Evolutionary conservation across 495 filamentous ascomycete genomes (phyloP), one percentile per base, ranked within the genome.

Genomic region (Chaetomium cochliodes): DNA sequence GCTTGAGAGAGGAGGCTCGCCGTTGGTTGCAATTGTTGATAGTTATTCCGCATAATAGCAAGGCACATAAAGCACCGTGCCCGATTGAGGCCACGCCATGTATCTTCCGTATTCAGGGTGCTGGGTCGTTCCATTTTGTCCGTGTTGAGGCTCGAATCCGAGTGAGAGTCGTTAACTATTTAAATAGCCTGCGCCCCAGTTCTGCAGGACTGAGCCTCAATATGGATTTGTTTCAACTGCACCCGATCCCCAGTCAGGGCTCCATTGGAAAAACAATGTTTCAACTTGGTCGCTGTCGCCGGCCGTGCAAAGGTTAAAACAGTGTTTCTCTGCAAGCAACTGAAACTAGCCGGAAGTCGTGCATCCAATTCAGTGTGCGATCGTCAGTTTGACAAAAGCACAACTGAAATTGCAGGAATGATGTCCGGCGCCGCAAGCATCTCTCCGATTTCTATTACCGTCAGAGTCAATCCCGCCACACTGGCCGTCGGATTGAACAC

Each of bases 181-280:
- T 0, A 58, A 46, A 30, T 9, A 13, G 23, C 47, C 20, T 50
- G 18, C 13, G 58, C 23, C 44, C 58, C 26, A 23, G n/a, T 23
- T 50, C 30, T 46, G 26, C 58, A 51, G 25, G 26, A 16, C 15
- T 9, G 8, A 23, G 46, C 46, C 46, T 50, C 46, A 11, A 20
- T 26, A 23, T 41, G n/a, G 46, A 46, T 37, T 33, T 18, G 58
- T 50, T 51, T 51, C 60, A 42, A 30, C 5, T 13, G 37, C 44
- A 51, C 20, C 28, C 25, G 22, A 25, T 41, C 41, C 22, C 7
- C 37, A 8, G 37, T 39, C 25, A 46, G 37, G 49, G 23, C n/a
- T 44, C 7, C 37, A 55, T 47, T 42, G 49, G 33, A 62, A 28
- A 28, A 28, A 28, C 22, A 20, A 23, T 39, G 58, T 60, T 60